phyloP scores from a whole-genome alignment of 768 basidiomycete species.

The Holtermanniella nyarrowii region DNA sequence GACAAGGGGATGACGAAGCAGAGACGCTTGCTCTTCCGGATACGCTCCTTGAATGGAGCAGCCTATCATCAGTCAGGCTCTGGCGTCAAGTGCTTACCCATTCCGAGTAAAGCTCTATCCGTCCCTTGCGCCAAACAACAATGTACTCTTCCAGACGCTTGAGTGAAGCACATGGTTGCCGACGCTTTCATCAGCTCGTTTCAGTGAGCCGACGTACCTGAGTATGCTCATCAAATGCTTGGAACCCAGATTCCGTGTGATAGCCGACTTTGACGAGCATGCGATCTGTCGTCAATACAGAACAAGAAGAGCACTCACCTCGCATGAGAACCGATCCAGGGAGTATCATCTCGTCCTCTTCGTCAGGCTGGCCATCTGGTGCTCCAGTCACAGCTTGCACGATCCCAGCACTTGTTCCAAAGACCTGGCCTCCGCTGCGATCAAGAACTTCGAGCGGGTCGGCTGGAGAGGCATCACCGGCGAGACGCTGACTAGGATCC shows the following conservation, averaged over 20 bases:
- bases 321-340: slow-evolving; percentile 57
- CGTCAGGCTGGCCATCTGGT: slow-evolving; percentile 9
- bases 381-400: slow-evolving; percentile 33
- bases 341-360: slow-evolving; percentile 11
- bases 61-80: slow-evolving; percentile 11
- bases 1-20: slow-evolving; percentile 66
- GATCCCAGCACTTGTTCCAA: slow-evolving; percentile 58
- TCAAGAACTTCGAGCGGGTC: slow-evolving; percentile 59
- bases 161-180: slow-evolving; percentile 44
- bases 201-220: slow-evolving; percentile 25
- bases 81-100: slow-evolving; percentile 49
- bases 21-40: slow-evolving; percentile 64
- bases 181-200: slow-evolving; percentile 64
- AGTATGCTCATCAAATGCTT: slow-evolving; percentile 20
- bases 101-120: slow-evolving; percentile 74
- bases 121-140: slow-evolving; percentile 69
- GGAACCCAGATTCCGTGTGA: slow-evolving; percentile 45
- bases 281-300: slow-evolving; percentile 51
- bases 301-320: slow-evolving; percentile 47
- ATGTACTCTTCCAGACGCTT: slow-evolving; percentile 73
- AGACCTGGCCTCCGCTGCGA: slow-evolving; percentile 51
- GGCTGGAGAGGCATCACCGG: slow-evolving; percentile 42
- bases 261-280: slow-evolving; percentile 75
- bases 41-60: slow-evolving; percentile 57
- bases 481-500: slow-evolving; percentile 5